phyloP scores from a whole-genome alignment of 2,329 filamentous ascomycete species.

The Whalleya microplaca region DNA sequence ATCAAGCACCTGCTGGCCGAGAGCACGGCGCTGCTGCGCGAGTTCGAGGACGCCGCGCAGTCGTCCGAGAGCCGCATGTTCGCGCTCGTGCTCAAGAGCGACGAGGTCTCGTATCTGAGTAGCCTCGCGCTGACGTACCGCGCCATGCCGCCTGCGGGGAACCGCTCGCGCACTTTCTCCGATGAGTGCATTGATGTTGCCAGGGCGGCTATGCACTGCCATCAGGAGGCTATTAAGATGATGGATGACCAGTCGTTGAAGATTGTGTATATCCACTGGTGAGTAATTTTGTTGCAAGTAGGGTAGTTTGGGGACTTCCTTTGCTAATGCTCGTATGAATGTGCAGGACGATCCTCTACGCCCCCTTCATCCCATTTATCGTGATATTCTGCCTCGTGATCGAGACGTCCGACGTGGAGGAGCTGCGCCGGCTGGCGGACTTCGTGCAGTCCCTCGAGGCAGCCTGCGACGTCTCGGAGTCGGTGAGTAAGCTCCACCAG shows the following conservation, averaged over 20 bases:
- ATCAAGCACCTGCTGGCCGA: constrained; percentile 37
- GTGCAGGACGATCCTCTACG: constrained; percentile 51
- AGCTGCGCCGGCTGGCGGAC: constrained; percentile 51
- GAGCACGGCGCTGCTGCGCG: constrained; percentile 31
- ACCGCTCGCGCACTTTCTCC: constrained; percentile 41
- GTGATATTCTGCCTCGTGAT: constrained; percentile 56
- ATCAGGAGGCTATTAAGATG: constrained; percentile 45
- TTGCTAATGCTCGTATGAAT: too few relatives aligned
- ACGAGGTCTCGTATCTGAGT: constrained; percentile 48
- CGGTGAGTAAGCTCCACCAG: constrained; percentile 57
- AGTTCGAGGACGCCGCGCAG: constrained; percentile 19
- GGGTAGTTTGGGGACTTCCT: too few relatives aligned
- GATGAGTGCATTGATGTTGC: constrained; percentile 48
- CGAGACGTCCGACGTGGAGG: constrained; percentile 47
- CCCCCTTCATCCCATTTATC: constrained; percentile 58
- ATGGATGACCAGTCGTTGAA: constrained; percentile 41
- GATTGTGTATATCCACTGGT: constrained; percentile 51
- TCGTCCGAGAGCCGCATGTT: constrained; percentile 36
- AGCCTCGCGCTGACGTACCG: constrained; percentile 49
- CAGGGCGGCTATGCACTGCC: constrained; percentile 44
- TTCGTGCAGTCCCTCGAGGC: constrained; percentile 56
- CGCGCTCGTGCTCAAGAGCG: constrained; percentile 42
- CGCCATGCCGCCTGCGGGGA: constrained; percentile 40
- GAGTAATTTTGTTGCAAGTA: too few relatives aligned
- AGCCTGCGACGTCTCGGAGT: constrained; percentile 49